Conservation (phyloP, 495 filamentous ascomycete species). For the Collariella sp. region DNA sequence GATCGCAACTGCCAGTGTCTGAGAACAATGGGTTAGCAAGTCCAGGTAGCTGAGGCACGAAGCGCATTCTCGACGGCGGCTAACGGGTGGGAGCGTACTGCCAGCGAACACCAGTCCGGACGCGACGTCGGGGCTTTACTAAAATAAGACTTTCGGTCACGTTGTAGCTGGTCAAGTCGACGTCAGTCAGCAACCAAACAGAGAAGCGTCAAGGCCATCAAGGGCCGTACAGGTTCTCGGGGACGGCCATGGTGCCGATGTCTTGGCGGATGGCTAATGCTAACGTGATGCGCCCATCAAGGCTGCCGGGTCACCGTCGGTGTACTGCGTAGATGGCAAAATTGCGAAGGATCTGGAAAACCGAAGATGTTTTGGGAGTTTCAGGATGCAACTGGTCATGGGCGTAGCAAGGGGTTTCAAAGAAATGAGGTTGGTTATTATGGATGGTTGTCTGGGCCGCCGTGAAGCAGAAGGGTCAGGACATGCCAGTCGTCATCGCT, state of each 20-base stretch:
- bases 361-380: no score
- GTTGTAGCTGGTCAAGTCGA: constrained; percentile 24
- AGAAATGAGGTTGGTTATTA: no score
- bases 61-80: background rate
- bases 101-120: constrained; percentile 61
- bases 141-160: constrained; percentile 51
- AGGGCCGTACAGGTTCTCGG: constrained; percentile 42
- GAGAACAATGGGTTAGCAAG: constrained; percentile 4
- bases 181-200: constrained; percentile 1
- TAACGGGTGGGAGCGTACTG: constrained; percentile 49
- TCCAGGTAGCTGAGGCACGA: background rate
- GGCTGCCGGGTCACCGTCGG: background rate
- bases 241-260: constrained; percentile 41
- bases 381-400: no score
- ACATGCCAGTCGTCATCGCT: constrained; percentile 11
- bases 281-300: constrained; percentile 26
- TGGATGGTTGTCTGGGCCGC: no score
- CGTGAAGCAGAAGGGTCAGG: constrained; percentile 3
- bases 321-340: background rate
- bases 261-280: constrained; percentile 16
- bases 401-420: no score
- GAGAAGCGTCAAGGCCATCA: background rate
- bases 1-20: constrained; percentile 93
- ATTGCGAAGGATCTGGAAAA: background rate
- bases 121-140: constrained; percentile 61